Evolutionary conservation across 2,329 filamentous ascomycete genomes (phyloP).

Genomic region (Apiospora pterosperma): DNA sequence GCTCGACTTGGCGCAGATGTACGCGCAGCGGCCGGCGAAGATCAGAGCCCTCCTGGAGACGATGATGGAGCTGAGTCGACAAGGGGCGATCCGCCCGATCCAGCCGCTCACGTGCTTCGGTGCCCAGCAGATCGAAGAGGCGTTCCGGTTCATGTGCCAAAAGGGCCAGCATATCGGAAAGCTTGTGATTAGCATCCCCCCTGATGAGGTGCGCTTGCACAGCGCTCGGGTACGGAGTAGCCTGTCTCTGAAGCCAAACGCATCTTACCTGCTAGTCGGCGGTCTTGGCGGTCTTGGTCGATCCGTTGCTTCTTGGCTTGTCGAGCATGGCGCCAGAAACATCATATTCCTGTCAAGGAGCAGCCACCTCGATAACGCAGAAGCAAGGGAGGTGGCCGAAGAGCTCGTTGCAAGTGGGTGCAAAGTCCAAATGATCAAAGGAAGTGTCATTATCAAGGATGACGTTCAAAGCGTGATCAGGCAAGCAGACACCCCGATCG

Average conservation of each 20-base stretch:
- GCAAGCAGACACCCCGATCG: neutral
- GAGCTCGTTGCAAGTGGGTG: neutral
- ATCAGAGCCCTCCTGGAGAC: slow-evolving; percentile 9
- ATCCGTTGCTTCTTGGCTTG: neutral
- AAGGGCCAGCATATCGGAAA: slow-evolving; percentile 40
- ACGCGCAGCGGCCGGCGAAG: slow-evolving; percentile 8
- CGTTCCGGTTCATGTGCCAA: slow-evolving; percentile 36
- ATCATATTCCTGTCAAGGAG: neutral
- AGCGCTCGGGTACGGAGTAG: too few relatives aligned
- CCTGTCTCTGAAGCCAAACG: neutral
- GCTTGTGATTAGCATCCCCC: slow-evolving; percentile 28
- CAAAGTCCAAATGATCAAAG: neutral
- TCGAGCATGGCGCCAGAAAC: neutral
- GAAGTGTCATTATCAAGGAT: neutral
- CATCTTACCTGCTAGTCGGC: neutral
- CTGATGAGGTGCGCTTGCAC: slow-evolving; percentile 7
- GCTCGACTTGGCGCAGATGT: slow-evolving; percentile 28
- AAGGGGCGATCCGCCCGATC: slow-evolving; percentile 13
- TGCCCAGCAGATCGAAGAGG: slow-evolving; percentile 23
- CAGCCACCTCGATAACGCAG: neutral
- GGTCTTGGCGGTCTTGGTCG: neutral
- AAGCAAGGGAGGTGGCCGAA: neutral
- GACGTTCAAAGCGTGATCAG: neutral
- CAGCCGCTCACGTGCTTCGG: slow-evolving; percentile 19
- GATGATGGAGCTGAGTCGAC: slow-evolving; percentile 11